Evolutionary conservation across 129 eudicot species (phyloP).

Genomic region (Escallonia rubra): DNA sequence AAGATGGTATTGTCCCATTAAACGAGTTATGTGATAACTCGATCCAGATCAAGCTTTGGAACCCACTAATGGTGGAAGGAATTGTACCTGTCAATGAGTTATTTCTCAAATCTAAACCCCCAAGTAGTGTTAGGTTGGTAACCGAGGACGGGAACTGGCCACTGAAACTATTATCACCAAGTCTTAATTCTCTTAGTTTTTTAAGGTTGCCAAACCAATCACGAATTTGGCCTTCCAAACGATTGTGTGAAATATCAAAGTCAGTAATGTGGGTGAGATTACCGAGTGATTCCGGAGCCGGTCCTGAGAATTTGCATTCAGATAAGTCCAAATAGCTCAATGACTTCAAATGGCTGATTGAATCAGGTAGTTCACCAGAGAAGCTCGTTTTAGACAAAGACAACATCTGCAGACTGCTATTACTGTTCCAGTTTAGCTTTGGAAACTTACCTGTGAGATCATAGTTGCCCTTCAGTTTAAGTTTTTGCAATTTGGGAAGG

Average conservation of each 20-base stretch:
- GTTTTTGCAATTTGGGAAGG: conserved; percentile 17
- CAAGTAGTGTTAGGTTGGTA: background rate
- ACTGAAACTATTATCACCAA: background rate
- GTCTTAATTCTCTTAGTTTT: background rate
- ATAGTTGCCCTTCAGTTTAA: conserved; percentile 6
- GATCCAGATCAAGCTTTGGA: background rate
- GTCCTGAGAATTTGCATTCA: background rate
- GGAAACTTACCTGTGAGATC: conserved; percentile 19
- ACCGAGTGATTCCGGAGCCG: background rate
- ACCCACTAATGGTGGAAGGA: background rate
- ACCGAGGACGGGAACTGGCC: conserved; percentile 9
- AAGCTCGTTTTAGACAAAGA: conserved; percentile 2
- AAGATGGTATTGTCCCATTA: conserved; percentile 2
- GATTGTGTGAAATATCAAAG: background rate
- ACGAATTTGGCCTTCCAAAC: background rate
- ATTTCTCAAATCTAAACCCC: background rate
- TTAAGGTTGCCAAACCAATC: background rate
- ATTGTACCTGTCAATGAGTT: background rate
- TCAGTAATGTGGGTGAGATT: background rate
- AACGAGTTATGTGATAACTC: background rate
- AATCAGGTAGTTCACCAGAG: conserved; percentile 20
- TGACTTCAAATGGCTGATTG: background rate
- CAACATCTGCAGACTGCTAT: conserved; percentile 10
- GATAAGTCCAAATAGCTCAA: background rate
- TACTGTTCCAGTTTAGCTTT: conserved; percentile 8